These are phyloP conservation scores for Suillus cothurnatus DNA, from an alignment of 768 basidiomycete genomes.

Conservation along the genomic window DNA sequence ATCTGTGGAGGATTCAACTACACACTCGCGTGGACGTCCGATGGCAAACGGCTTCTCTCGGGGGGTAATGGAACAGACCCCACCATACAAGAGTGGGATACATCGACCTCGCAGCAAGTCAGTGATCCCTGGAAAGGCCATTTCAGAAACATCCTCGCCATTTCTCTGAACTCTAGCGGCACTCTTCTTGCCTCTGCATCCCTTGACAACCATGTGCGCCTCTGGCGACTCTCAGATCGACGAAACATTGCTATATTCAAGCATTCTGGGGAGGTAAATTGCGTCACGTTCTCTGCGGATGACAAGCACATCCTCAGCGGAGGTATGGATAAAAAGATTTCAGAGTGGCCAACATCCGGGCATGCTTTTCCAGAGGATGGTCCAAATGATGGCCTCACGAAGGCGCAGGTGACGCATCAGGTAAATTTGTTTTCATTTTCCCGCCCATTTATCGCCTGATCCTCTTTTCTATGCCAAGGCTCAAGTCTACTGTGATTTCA, in stretches of 20 bases:
- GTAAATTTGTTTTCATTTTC: neutral
- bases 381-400: neutral
- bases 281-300: neutral
- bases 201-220: constrained; percentile 29
- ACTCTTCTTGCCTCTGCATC: constrained; percentile 32
- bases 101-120: neutral
- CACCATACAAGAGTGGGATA: neutral
- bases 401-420: neutral
- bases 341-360: neutral
- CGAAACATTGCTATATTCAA: neutral
- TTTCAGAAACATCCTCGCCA: neutral
- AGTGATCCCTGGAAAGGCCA: neutral
- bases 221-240: constrained; percentile 25
- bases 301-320: neutral
- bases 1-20: neutral
- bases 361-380: neutral
- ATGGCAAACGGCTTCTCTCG: neutral
- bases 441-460: neutral
- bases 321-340: neutral
- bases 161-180: constrained; percentile 18
- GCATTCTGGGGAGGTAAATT: neutral
- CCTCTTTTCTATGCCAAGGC: neutral
- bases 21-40: neutral
- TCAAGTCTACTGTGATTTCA: neutral
- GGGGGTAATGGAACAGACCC: neutral